phyloP scores from a whole-genome alignment of 495 filamentous ascomycete species.

The Aspergillus baeticus region DNA sequence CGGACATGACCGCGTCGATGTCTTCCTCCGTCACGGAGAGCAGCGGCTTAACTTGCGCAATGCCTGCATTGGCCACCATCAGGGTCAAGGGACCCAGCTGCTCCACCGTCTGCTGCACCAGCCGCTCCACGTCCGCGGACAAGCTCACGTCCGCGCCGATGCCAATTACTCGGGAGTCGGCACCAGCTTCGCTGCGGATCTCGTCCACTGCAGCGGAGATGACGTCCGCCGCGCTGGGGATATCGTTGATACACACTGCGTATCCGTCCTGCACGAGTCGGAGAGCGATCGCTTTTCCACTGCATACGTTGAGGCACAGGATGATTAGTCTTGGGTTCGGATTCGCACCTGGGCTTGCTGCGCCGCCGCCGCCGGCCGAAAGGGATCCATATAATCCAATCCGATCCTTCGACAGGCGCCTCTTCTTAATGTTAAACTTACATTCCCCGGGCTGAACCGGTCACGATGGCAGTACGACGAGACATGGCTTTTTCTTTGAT shows the following conservation, averaged over 20 bases:
- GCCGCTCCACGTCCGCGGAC: slow-evolving; percentile 41
- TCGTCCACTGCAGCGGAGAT: slow-evolving; percentile 51
- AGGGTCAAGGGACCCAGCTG: slow-evolving; percentile 50
- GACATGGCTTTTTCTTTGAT: background rate
- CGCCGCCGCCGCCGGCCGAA: too few relatives aligned
- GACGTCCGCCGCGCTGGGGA: slow-evolving; percentile 40
- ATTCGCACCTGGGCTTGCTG: background rate
- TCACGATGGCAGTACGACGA: slow-evolving; percentile 51
- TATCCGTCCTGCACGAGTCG: slow-evolving; percentile 60
- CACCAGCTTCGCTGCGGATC: slow-evolving; percentile 31
- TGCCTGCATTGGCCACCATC: slow-evolving; percentile 48
- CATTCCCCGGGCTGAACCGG: slow-evolving; percentile 58
- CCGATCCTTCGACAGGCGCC: too few relatives aligned
- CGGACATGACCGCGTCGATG: slow-evolving; percentile 47
- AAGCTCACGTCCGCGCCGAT: slow-evolving; percentile 53
- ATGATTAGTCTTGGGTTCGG: background rate
- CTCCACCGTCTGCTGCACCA: slow-evolving; percentile 46
- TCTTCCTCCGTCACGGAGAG: slow-evolving; percentile 59
- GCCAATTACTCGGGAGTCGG: slow-evolving; percentile 39
- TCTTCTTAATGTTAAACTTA: slow-evolving; percentile 13
- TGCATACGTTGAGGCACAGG: too few relatives aligned
- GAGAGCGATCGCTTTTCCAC: slow-evolving; percentile 58
- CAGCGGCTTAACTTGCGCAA: slow-evolving; percentile 63
- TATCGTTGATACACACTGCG: slow-evolving; percentile 59
- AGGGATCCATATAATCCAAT: too few relatives aligned